Percentiles rank a stretch among this genome's conserved stretches.
phyloP scores from a whole-genome alignment of 192 early-diverging fungal genomes.

The Mortierella claussenii region DNA sequence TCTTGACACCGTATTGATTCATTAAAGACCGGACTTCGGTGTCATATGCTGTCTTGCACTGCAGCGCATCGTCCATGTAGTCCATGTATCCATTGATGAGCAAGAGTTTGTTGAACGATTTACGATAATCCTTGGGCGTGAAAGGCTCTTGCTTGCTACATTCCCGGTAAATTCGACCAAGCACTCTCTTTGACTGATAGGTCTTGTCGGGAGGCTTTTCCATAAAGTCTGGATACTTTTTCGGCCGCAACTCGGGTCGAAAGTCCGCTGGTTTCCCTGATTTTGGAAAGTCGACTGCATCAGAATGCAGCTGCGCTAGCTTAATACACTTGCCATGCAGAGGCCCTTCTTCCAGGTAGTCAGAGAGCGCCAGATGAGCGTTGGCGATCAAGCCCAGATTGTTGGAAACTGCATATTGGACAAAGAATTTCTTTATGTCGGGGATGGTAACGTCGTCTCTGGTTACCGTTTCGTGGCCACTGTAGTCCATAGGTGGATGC shows the following conservation, averaged over 20 bases:
- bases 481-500: slow-evolving; percentile 65
- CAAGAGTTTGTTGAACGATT: slow-evolving; percentile 56
- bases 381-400: slow-evolving; percentile 77
- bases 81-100: slow-evolving; percentile 58
- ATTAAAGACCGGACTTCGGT: slow-evolving; percentile 62
- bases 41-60: slow-evolving; percentile 60
- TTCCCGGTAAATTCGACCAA: slow-evolving; percentile 64
- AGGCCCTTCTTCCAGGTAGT: slow-evolving; percentile 59
- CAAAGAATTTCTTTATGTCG: slow-evolving; percentile 69
- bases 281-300: slow-evolving; percentile 83
- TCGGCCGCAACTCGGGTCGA: slow-evolving; percentile 50
- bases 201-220: slow-evolving; percentile 62
- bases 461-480: slow-evolving; percentile 29
- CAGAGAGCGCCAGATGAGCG: slow-evolving; percentile 72
- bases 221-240: slow-evolving; percentile 79
- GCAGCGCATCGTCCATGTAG: slow-evolving; percentile 63
- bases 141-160: slow-evolving; percentile 57
- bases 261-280: slow-evolving; percentile 67
- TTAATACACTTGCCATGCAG: slow-evolving; percentile 59
- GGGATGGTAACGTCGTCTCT: slow-evolving; percentile 57
- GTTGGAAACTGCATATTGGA: slow-evolving; percentile 72
- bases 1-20: slow-evolving; percentile 72
- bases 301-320: slow-evolving; percentile 75
- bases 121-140: slow-evolving; percentile 51
- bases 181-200: slow-evolving; percentile 65